Evolutionary conservation across 495 filamentous ascomycete genomes (phyloP).

Genomic region (Hypoxylon subgilvum): DNA sequence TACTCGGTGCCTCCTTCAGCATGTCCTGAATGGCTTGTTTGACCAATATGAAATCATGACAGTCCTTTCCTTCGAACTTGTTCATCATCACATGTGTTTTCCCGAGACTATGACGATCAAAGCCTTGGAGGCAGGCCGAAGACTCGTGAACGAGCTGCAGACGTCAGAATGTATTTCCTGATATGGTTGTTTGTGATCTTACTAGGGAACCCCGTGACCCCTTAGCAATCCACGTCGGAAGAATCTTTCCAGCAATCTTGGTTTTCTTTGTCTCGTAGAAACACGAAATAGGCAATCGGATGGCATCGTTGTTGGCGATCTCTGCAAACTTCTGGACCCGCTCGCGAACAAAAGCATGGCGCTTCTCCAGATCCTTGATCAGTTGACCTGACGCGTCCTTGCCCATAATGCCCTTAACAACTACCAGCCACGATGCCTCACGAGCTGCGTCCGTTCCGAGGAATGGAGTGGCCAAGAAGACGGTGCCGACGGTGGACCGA

Average conservation of each 20-base stretch:
- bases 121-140: constrained; percentile 31
- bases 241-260: constrained; percentile 1
- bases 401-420: constrained; percentile 6
- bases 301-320: constrained; percentile 4
- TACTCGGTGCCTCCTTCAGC: background rate
- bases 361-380: constrained; percentile 6
- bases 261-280: constrained; percentile 10
- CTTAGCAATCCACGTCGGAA: background rate
- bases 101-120: constrained; percentile 12
- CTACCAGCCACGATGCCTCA: background rate
- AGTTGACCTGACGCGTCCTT: constrained; percentile 1
- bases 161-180: constrained; percentile 8
- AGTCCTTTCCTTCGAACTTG: constrained; percentile 19
- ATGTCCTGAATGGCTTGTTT: constrained; percentile 4
- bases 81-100: constrained; percentile 25
- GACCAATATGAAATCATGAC: constrained; percentile 23
- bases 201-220: constrained; percentile 1
- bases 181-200: constrained; percentile 3
- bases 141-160: constrained; percentile 27
- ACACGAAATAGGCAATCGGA: constrained; percentile 1
- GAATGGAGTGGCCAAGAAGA: constrained; percentile 33
- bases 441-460: constrained; percentile 18
- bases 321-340: constrained; percentile 1
- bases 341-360: constrained; percentile 2
- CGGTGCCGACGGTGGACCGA: constrained; percentile 22